Evolutionary conservation across 2,329 filamentous ascomycete species (phyloP).

Genomic region (Albophoma yamanashiensis): DNA sequence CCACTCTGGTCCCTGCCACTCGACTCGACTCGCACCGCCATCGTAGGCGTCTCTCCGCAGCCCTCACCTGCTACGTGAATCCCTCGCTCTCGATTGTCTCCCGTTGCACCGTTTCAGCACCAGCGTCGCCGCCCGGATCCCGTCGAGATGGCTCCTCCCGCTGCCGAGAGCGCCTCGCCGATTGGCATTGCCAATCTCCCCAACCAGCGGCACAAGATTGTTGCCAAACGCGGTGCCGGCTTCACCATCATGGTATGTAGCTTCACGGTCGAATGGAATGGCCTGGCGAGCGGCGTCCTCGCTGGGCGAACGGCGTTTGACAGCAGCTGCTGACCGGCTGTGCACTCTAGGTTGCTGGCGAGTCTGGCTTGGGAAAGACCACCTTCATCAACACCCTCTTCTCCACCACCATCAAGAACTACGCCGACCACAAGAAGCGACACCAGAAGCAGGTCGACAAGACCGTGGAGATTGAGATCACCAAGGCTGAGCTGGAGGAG

Average conservation of each 20-base stretch:
- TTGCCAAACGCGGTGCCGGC: constrained; percentile 78
- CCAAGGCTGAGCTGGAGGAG: constrained; percentile 98
- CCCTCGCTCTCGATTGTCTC: not conserved
- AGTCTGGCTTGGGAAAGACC: constrained; percentile 97
- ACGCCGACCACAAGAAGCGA: constrained; percentile 98
- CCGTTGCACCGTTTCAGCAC: not conserved
- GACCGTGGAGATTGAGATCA: constrained; percentile 99
- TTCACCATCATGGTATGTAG: constrained; percentile 93
- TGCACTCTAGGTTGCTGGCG: constrained; percentile 72
- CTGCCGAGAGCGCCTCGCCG: constrained; percentile 51
- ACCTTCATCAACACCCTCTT: constrained; percentile 99
- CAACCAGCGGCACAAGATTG: constrained; percentile 67
- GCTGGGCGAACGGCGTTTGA: not conserved
- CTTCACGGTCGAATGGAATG: not conserved
- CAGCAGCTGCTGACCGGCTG: constrained; percentile 1
- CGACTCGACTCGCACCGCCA: constrained; percentile 1
- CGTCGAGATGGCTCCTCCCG: constrained; percentile 44
- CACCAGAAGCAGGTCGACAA: constrained; percentile 99
- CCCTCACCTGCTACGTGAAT: constrained; percentile 3
- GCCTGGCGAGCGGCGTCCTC: not conserved
- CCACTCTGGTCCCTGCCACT: constrained; percentile 2
- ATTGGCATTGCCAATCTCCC: constrained; percentile 68
- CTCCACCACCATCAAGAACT: constrained; percentile 99
- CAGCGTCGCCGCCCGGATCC: constrained; percentile 6
- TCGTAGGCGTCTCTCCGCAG: constrained; percentile 2